These are phyloP conservation scores for Phascolomyces articulosus DNA, from an alignment of 371 early-diverging fungal genomes.

Conservation along the genomic window DNA sequence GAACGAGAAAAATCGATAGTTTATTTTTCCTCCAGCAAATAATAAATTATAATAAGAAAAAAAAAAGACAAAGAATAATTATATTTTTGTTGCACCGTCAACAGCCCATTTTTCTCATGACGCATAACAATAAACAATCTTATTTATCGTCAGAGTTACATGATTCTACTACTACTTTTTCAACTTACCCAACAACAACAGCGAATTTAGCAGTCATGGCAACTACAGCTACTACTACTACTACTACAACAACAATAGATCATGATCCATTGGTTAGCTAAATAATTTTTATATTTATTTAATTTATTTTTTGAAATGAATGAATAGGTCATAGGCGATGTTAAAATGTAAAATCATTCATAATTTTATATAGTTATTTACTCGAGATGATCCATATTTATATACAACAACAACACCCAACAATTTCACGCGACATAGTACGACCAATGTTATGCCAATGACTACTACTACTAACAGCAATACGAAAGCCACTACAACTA, in stretches of 20 bases:
- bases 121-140: slow-evolving; percentile 4
- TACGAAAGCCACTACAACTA: neutral
- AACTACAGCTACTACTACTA: neutral
- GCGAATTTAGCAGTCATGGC: too few relatives aligned
- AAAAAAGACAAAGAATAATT: too few relatives aligned
- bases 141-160: neutral
- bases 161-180: neutral
- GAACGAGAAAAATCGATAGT: too few relatives aligned
- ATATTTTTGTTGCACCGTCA: too few relatives aligned
- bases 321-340: too few relatives aligned
- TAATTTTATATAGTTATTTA: neutral
- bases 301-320: neutral
- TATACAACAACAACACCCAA: neutral
- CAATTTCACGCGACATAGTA: neutral
- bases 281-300: neutral
- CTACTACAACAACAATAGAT: neutral
- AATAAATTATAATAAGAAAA: too few relatives aligned
- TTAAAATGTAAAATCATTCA: too few relatives aligned
- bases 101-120: slow-evolving; percentile 8
- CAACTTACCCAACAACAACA: neutral
- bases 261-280: neutral
- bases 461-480: too few relatives aligned
- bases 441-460: neutral
- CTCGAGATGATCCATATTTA: neutral
- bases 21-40: too few relatives aligned